A percentile compares a stretch with the other conserved stretches of the same genome.
Evolutionary conservation across 2,329 filamentous ascomycete genomes (phyloP).

Genomic region (Kalaharituber pfeilii): DNA sequence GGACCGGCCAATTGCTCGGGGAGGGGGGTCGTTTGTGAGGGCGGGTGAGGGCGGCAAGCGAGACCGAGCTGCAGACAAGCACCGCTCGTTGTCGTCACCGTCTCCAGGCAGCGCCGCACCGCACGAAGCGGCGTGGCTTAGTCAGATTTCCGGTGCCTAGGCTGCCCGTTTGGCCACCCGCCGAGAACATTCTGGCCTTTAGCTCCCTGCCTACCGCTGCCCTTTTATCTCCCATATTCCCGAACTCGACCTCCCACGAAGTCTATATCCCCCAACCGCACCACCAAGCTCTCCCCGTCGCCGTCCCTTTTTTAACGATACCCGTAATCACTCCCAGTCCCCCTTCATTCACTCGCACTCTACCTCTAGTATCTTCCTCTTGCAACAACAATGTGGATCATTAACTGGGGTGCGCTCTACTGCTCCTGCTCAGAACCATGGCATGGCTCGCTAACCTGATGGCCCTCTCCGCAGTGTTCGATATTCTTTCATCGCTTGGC

Average conservation of each 20-base stretch:
- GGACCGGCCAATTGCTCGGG: background rate
- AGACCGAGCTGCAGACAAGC: background rate
- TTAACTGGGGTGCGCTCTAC: conserved; percentile 71
- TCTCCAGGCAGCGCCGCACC: background rate
- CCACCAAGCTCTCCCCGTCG: too few relatives aligned
- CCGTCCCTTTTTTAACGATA: too few relatives aligned
- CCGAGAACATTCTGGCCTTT: conserved; percentile 2
- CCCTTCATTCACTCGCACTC: conserved; percentile 2
- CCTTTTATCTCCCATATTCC: too few relatives aligned
- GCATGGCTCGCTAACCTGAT: conserved; percentile 8
- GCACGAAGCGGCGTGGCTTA: background rate
- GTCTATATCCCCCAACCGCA: background rate
- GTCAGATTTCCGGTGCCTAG: background rate
- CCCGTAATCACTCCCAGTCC: too few relatives aligned
- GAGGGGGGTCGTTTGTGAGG: background rate
- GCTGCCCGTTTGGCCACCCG: background rate
- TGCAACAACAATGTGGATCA: conserved; percentile 59
- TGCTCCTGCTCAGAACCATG: conserved; percentile 22
- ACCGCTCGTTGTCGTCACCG: background rate
- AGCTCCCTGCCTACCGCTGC: background rate
- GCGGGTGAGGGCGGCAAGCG: background rate
- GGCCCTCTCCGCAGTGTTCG: conserved; percentile 48
- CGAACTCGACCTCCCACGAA: too few relatives aligned
- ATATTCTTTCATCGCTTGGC: conserved; percentile 71
- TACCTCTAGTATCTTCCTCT: conserved; percentile 3